Conservation (phyloP, 2,329 filamentous ascomycete species). For the Fusarium burgessii region DNA sequence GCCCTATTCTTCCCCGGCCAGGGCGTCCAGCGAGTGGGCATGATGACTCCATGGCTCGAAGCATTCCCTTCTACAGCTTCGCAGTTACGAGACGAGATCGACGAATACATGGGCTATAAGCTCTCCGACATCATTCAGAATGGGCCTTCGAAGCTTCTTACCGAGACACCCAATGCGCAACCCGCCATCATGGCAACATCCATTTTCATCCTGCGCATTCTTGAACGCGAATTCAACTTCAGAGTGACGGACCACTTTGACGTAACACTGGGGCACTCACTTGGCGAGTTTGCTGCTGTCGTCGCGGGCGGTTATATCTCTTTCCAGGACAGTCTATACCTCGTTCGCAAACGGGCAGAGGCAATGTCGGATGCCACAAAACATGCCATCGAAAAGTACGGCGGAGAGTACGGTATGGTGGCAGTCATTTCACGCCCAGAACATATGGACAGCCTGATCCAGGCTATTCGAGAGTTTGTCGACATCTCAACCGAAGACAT, state of each 20-base stretch:
- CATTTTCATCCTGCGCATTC: conserved; percentile 86
- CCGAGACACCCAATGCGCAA: conserved; percentile 87
- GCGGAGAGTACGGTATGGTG: conserved; percentile 93
- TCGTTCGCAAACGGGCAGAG: conserved; percentile 83
- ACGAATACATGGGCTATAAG: conserved; percentile 78
- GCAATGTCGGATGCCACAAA: conserved; percentile 84
- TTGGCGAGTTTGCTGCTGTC: conserved; percentile 93
- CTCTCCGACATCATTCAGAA: conserved; percentile 83
- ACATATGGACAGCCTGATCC: conserved; percentile 76
- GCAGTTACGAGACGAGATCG: conserved; percentile 87
- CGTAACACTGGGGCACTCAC: conserved; percentile 87
- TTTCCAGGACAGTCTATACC: conserved; percentile 80
- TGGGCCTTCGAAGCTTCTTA: conserved; percentile 82
- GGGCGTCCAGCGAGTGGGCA: conserved; percentile 89
- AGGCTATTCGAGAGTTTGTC: conserved; percentile 82
- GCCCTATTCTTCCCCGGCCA: conserved; percentile 78
- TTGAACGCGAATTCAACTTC: conserved; percentile 89
- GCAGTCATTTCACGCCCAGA: conserved; percentile 89
- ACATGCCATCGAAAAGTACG: conserved; percentile 72
- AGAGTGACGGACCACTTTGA: conserved; percentile 77
- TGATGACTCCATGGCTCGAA: conserved; percentile 87
- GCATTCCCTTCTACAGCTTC: conserved; percentile 83
- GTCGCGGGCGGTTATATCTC: conserved; percentile 84
- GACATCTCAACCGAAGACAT: conserved; percentile 76
- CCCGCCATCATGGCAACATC: conserved; percentile 97